A percentile compares a stretch with the other conserved stretches of the same genome.
Conservation (phyloP, 73 alveolate genomes). For the Tetrahymena elliotti region DNA sequence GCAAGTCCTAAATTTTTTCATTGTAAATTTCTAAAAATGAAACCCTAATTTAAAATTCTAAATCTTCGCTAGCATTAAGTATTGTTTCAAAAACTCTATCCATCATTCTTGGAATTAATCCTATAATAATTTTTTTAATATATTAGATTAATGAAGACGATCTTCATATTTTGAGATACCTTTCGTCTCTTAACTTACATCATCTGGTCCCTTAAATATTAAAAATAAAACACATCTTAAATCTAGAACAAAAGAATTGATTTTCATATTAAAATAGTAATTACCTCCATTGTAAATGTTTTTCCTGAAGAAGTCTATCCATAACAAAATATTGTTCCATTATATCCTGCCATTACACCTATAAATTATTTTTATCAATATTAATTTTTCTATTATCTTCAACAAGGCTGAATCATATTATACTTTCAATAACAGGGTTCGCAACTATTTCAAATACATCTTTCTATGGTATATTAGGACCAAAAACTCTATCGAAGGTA, state of each 20-base stretch:
- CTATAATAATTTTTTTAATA: not conserved
- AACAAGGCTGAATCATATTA: not conserved
- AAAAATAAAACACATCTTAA: not conserved
- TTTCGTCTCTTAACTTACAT: conserved; percentile 44
- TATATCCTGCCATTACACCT: conserved; percentile 90
- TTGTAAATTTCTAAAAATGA: conserved; percentile 83
- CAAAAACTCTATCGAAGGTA: conserved; percentile 46
- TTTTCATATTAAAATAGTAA: not conserved
- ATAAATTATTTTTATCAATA: conserved; percentile 50
- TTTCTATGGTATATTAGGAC: conserved; percentile 27
- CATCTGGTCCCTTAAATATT: conserved; percentile 64
- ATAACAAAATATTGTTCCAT: conserved; percentile 93
- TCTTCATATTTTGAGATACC: conserved; percentile 4
- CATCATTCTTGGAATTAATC: conserved; percentile 88
- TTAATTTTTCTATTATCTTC: conserved; percentile 55
- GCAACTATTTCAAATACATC: conserved; percentile 49
- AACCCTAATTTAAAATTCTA: conserved; percentile 73
- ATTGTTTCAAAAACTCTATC: conserved; percentile 61
- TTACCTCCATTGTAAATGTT: conserved; percentile 94
- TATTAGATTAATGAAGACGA: not conserved
- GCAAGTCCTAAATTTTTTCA: conserved; percentile 82
- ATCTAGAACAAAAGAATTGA: not conserved
- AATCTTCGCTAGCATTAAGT: conserved; percentile 49
- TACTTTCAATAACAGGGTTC: conserved; percentile 42
- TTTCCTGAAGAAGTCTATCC: conserved; percentile 97